A percentile compares a stretch with the other conserved stretches of the same genome.
phyloP scores from a whole-genome alignment of 2,329 filamentous ascomycete species.

The Alternaria incomplexa region DNA sequence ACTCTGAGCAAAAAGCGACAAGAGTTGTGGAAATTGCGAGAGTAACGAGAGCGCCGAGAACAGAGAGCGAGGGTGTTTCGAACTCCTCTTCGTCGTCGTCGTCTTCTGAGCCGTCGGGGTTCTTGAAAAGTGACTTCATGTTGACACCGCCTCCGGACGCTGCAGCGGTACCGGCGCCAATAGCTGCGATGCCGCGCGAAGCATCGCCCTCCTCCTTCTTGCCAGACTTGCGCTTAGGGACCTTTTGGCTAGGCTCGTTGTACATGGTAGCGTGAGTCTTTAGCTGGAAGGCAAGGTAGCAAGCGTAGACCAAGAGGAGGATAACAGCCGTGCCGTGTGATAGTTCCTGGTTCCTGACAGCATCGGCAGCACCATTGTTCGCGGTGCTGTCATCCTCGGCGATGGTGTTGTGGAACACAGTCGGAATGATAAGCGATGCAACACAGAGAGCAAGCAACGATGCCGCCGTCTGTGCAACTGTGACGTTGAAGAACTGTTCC shows the following conservation, averaged over 20 bases:
- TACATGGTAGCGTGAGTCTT: conserved; percentile 84
- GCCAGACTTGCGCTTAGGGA: conserved; percentile 61
- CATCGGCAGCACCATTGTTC: conserved; percentile 25
- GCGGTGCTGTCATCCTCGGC: conserved; percentile 27
- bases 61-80: conserved; percentile 75
- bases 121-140: conserved; percentile 54
- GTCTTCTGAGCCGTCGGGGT: conserved; percentile 40
- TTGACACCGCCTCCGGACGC: conserved; percentile 58
- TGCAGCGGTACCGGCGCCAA: conserved; percentile 60
- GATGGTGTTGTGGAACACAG: conserved; percentile 67
- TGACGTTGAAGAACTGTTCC: conserved; percentile 90
- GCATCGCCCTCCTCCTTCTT: conserved; percentile 59
- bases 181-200: conserved; percentile 57
- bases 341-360: conserved; percentile 39
- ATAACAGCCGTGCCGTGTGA: conserved; percentile 80
- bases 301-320: conserved; percentile 80
- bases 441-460: conserved; percentile 81
- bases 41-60: conserved; percentile 73
- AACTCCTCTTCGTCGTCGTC: conserved; percentile 73
- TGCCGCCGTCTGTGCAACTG: conserved; percentile 87
- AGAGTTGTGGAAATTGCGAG: conserved; percentile 76
- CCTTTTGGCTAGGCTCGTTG: conserved; percentile 79
- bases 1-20: conserved; percentile 78
- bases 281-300: conserved; percentile 89
- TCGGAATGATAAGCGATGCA: conserved; percentile 84